Evolutionary conservation across 2,329 filamentous ascomycete species (phyloP).

Genomic region (Alternaria solani): DNA sequence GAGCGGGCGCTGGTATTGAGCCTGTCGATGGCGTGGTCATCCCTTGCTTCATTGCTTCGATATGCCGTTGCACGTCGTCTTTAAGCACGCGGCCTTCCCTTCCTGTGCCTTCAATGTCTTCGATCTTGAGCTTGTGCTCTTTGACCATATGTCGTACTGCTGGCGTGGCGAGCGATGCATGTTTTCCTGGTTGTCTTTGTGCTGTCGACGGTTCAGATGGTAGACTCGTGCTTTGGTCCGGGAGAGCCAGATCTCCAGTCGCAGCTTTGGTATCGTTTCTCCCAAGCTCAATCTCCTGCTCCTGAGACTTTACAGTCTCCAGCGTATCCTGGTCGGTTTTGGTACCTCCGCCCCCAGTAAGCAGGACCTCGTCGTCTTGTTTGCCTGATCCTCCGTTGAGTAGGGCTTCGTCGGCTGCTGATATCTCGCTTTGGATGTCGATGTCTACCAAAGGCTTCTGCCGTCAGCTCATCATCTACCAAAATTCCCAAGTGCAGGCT

Average conservation of each 20-base stretch:
- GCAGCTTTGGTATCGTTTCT: constrained; percentile 47
- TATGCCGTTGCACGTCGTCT: constrained; percentile 75
- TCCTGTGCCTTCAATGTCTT: constrained; percentile 81
- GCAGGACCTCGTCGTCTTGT: constrained; percentile 21
- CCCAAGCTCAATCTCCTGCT: constrained; percentile 40
- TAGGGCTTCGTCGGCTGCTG: constrained; percentile 64
- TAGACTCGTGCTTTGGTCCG: constrained; percentile 28
- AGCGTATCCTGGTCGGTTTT: constrained; percentile 27
- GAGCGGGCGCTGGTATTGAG: constrained; percentile 33
- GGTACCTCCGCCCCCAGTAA: constrained; percentile 23
- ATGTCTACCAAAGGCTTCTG: constrained; percentile 86
- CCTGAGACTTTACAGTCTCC: constrained; percentile 13
- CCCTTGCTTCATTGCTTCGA: constrained; percentile 31
- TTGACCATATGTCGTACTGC: constrained; percentile 90
- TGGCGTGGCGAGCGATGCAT: constrained; percentile 83
- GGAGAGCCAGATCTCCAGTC: constrained; percentile 22
- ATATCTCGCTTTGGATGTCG: constrained; percentile 82
- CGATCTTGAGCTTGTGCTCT: constrained; percentile 78
- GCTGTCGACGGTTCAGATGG: constrained; percentile 31
- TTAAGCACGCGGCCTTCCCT: constrained; percentile 91
- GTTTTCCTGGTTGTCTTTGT: constrained; percentile 63
- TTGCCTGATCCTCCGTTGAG: constrained; percentile 46
- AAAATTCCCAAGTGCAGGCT: neutral
- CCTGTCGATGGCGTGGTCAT: constrained; percentile 40
- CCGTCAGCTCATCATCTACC: constrained; percentile 22